Evolutionary conservation across 179 eudicot species (phyloP).

Genomic region (Actinidia arguta): DNA sequence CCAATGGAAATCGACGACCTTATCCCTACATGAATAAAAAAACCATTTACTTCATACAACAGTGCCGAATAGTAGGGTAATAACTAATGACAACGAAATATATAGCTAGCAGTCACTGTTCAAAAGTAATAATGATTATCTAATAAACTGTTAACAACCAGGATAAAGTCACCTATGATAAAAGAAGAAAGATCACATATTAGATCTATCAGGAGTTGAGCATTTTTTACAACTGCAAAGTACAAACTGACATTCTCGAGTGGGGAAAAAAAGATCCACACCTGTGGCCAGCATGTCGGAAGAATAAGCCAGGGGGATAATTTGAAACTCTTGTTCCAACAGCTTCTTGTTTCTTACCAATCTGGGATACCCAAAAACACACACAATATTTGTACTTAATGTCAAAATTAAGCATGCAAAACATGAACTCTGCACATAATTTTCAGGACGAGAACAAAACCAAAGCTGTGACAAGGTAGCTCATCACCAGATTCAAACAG

Average conservation of each 20-base stretch:
- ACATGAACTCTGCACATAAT: background rate
- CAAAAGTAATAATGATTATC: background rate
- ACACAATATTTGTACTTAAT: background rate
- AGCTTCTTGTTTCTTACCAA: constrained; percentile 32
- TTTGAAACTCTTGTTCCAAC: constrained; percentile 11
- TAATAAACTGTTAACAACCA: constrained; percentile 1
- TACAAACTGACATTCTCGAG: background rate
- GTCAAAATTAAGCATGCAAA: too few relatives aligned
- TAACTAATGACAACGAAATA: background rate
- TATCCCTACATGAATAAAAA: constrained; percentile 60
- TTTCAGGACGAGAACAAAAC: background rate
- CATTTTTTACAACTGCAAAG: background rate
- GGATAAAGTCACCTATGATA: background rate
- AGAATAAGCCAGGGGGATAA: constrained; percentile 51
- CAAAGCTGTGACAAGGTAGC: background rate
- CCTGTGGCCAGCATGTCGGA: constrained; percentile 64
- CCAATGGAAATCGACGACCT: constrained; percentile 96
- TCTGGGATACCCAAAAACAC: constrained; percentile 23
- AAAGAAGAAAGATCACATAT: background rate
- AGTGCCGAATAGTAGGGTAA: background rate
- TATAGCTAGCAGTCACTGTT: background rate
- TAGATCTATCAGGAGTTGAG: background rate
- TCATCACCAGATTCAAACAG: constrained; percentile 9
- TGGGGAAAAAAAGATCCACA: constrained; percentile 6
- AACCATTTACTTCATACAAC: background rate